Evolutionary conservation across 306 rosid species (phyloP).

Genomic region (Chamaecrista fasciculata): DNA sequence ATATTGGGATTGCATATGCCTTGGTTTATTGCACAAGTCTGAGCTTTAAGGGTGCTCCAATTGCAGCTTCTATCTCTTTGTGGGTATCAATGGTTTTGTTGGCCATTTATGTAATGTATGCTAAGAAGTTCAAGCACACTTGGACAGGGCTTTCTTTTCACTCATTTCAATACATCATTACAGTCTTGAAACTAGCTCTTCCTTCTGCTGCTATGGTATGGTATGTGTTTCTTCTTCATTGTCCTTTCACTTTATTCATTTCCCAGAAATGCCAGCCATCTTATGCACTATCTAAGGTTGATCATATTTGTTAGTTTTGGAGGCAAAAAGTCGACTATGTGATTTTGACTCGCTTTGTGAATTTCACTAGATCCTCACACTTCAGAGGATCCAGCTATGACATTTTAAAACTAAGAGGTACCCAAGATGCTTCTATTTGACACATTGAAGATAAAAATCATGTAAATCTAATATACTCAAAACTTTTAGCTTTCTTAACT

Average conservation of each 20-base stretch:
- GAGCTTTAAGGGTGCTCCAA: slow-evolving; percentile 61
- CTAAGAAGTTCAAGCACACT: slow-evolving; percentile 51
- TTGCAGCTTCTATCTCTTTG: slow-evolving; percentile 56
- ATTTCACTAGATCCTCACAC: too few species aligned
- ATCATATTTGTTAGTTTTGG: too few species aligned
- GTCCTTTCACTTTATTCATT: background rate
- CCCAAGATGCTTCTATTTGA: too few species aligned
- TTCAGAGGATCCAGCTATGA: too few species aligned
- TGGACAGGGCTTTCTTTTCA: slow-evolving; percentile 72
- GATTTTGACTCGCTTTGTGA: too few species aligned
- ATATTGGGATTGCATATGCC: slow-evolving; percentile 49
- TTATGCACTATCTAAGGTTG: too few species aligned
- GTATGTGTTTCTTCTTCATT: slow-evolving; percentile 42
- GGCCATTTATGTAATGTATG: slow-evolving; percentile 37
- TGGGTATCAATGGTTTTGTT: slow-evolving; percentile 57
- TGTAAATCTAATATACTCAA: too few species aligned
- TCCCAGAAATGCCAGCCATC: too few species aligned
- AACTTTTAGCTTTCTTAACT: too few species aligned
- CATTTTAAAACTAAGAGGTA: too few species aligned
- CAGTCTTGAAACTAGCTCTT: slow-evolving; percentile 60
- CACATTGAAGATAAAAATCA: too few species aligned
- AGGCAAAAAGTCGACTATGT: too few species aligned
- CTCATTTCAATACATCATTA: slow-evolving; percentile 39
- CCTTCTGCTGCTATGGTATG: slow-evolving; percentile 83
- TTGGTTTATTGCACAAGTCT: slow-evolving; percentile 50